Base-by-base conservation (phyloP, 192 early-diverging fungal genomes). In the Coemansia sp. region DNA sequence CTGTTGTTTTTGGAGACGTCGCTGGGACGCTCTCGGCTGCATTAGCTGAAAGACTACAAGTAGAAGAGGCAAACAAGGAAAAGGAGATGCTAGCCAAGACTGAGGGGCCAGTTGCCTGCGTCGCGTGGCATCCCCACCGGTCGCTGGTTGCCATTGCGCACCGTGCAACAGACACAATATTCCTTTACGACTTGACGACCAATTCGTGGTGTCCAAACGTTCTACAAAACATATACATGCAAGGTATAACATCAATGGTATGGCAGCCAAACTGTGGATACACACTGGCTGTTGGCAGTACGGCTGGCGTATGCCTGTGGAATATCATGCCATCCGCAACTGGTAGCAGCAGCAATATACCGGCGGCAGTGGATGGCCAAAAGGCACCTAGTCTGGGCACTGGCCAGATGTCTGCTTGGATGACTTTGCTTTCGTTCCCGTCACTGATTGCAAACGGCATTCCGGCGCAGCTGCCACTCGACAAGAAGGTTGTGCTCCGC, bases 51-150 rank as follows among this genome's bases (percentile, higher is more conserved):
- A 58, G 61, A 25, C 18, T 59, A 29, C 64, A 74, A 37, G 58
- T 43, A 4, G 68, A 58, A 21, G 59, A 71, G 33, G 72, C 68
- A 5, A 72, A 68, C 29, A 66, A 61, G 20, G 56, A 66, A 21
- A 67, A 43, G n/a, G 68, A 33, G 35, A 80, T 80, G 72, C 62
- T 80, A 40, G 58, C 69, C 10, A 74, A 68, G 51, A 66, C 69
- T 4, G 72, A 80, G 18, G 77, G 77, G 7, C 77, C 77, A 2
- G 61, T 92, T 52, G 74, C 72, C 33, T 82, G 78, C n/a, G 67
- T 93, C 4, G 90, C 90, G 0, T 94, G 90, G 89, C 93, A 94
- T 48, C 89, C 85, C 21, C 83, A 90, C 61, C 80, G 84, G 35
- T 84, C 87, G 9, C 64, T 90, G 3, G 56, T 94, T 21, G 91